Conservation (phyloP, 108 stramenopile genomes). For the Bacterosira constricta region DNA sequence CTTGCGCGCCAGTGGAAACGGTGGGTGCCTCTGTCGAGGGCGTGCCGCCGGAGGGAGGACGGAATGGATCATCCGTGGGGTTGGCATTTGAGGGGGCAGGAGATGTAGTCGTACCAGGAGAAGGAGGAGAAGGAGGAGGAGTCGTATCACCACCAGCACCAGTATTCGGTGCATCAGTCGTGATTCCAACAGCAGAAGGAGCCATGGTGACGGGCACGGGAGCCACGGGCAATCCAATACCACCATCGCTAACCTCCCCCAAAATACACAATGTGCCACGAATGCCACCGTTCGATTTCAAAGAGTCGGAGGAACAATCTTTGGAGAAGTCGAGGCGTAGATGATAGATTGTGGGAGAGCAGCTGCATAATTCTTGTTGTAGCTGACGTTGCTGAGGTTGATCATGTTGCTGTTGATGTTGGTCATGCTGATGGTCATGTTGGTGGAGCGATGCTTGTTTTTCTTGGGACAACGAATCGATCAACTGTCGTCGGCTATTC, state of each 20-base stretch:
- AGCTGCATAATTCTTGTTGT: conserved; percentile 6
- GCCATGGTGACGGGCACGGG: background rate
- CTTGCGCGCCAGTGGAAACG: background rate
- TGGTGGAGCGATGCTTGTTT: too few species aligned
- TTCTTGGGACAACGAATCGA: too few species aligned
- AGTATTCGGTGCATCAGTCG: background rate
- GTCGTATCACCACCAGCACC: too few species aligned
- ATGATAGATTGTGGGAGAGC: conserved; percentile 16
- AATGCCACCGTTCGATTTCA: conserved; percentile 24
- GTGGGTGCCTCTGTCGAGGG: background rate
- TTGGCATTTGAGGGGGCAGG: background rate
- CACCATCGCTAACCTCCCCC: conserved; percentile 2
- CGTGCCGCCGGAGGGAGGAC: background rate
- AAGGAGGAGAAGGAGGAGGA: background rate
- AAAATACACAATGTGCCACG: conserved; percentile 27
- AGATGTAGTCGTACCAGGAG: background rate
- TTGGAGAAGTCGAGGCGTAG: conserved; percentile 6
- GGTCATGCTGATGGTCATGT: too few species aligned
- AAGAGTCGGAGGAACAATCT: conserved; percentile 7
- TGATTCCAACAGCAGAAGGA: background rate
- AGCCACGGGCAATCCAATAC: background rate
- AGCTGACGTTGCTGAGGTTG: background rate
- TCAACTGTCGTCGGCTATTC: too few species aligned
- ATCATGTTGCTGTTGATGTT: background rate
- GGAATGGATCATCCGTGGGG: conserved; percentile 10